Percentiles rank a stretch among this genome's conserved stretches.
These are phyloP conservation scores for Tanozyma kutaoensis DNA, from an alignment of 805 yeast species.

Conservation along the genomic window DNA sequence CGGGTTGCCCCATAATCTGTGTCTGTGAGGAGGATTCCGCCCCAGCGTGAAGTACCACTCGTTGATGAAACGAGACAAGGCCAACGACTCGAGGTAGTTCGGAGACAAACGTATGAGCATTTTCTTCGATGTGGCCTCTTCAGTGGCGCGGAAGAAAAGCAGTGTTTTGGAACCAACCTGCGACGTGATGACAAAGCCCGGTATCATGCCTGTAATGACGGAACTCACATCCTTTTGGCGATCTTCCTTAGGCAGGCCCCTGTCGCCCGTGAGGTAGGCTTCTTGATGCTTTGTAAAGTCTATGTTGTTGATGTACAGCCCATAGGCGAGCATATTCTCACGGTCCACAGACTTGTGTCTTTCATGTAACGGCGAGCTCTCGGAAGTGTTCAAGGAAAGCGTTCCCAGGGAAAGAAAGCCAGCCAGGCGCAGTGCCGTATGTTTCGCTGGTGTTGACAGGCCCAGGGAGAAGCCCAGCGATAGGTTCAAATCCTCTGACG, in stretches of 20 bases:
- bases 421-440: too few relatives aligned
- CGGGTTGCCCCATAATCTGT: constrained; percentile 8
- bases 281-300: constrained; percentile 11
- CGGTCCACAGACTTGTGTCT: too few relatives aligned
- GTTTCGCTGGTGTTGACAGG: too few relatives aligned
- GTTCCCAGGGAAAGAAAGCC: too few relatives aligned
- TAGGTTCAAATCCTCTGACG: too few relatives aligned
- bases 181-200: constrained; percentile 12
- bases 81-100: constrained; percentile 7
- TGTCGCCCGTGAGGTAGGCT: constrained; percentile 5
- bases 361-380: too few relatives aligned
- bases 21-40: constrained; percentile 6
- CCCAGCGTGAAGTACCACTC: constrained; percentile 22
- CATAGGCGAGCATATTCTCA: constrained; percentile 7
- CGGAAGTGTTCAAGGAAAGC: too few relatives aligned
- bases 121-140: constrained; percentile 3
- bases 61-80: constrained; percentile 15
- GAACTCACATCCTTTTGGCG: not conserved
- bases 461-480: too few relatives aligned
- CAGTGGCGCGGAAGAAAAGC: constrained; percentile 9
- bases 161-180: constrained; percentile 5
- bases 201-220: constrained; percentile 4
- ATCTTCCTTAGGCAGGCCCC: not conserved
- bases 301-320: constrained; percentile 14
- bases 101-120: constrained; percentile 14